Base-by-base conservation (phyloP, 1,284 basidiomycete genomes). In the Xerocomus tenax region DNA sequence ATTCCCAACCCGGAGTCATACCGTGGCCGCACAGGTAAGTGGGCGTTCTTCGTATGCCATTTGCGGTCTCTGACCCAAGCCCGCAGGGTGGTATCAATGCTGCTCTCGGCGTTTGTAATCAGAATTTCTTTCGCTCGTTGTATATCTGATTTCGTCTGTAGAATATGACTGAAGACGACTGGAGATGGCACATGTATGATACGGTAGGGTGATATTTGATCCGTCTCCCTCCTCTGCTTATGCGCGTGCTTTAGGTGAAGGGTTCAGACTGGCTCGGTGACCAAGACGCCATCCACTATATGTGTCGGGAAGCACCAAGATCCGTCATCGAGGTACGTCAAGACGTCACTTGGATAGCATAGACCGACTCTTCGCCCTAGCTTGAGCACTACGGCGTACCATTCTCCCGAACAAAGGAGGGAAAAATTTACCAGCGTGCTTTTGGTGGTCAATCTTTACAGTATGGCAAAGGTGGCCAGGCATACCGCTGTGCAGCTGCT, bases 161-260 rank as follows among this genome's bases (percentile, higher is more conserved):
- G 85, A 98, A 99, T 77, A 95, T 96, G 91, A 95, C 92, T 12
- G 93, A 97, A 72, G 93, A 97, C 66, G 93, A 97, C 70, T 98
- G 94, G 95, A 77, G 96, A 71, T 98, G 96, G 96, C 95, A 98
- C 71, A 97, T 98, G 91, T 94, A 95, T 71, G 94, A 98, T 73
- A 98, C 95, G 50, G 95, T 88, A 65, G 61, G 81, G 68, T 23
- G 30, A 46, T 21, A 39, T 42, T 42, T 43, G 32, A 16, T 40
- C 51, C 28, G 29, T 39, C 28, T 42, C 35, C 6, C 15, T 45
- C 13, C 23, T 45, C 19, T 49, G 32, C 50, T 54, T 30, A 30
- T 62, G 59, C 45, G 32, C n/a, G 50, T 40, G 46, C 30, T 56
- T 42, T 57, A 89, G 86, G 87, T 98, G 58, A 98, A 99, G 78